phyloP scores from a whole-genome alignment of 768 basidiomycete species.

The Nevesoporus exiguus region DNA sequence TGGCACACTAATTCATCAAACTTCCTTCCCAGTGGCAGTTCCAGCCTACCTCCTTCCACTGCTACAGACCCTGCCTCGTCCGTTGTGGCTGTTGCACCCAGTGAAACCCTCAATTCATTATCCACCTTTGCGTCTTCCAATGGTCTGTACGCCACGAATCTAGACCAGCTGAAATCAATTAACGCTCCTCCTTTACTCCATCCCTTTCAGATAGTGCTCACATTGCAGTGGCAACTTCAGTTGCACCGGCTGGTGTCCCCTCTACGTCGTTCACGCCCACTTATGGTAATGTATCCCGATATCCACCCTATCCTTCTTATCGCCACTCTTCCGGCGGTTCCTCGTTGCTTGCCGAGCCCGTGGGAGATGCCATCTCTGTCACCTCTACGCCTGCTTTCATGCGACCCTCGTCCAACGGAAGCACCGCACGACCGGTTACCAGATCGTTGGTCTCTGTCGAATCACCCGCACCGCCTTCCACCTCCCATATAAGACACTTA shows the following conservation, averaged over 20 bases:
- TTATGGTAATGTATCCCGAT: slow-evolving; percentile 24
- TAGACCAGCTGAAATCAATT: slow-evolving; percentile 8
- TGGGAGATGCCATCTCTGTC: slow-evolving; percentile 9
- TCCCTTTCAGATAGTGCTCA: slow-evolving; percentile 10
- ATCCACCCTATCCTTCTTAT: slow-evolving; percentile 24
- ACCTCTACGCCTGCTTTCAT: slow-evolving; percentile 15
- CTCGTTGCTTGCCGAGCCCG: slow-evolving; percentile 17
- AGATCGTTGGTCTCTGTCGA: slow-evolving; percentile 15
- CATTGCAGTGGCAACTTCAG: slow-evolving; percentile 6
- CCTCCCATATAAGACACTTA: slow-evolving; percentile 13
- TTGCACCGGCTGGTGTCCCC: slow-evolving; percentile 13
- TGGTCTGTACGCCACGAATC: slow-evolving; percentile 19
- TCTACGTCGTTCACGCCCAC: slow-evolving; percentile 17
- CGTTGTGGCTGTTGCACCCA: slow-evolving; percentile 9
- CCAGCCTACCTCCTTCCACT: slow-evolving; percentile 2
- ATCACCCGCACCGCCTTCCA: background rate
- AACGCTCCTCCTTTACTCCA: slow-evolving; percentile 5
- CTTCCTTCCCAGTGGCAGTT: slow-evolving; percentile 17
- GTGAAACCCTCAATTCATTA: slow-evolving; percentile 14
- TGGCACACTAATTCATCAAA: slow-evolving; percentile 20
- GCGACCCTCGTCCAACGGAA: slow-evolving; percentile 17
- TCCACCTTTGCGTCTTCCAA: slow-evolving; percentile 17
- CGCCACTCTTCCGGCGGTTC: slow-evolving; percentile 13
- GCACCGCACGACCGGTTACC: slow-evolving; percentile 1
- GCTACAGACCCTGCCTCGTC: slow-evolving; percentile 5